A percentile compares a stretch with the other conserved stretches of the same genome.
These are phyloP conservation scores for Diddensiella caesifluorescens DNA, from an alignment of 805 yeast genomes.

Conservation along the genomic window DNA sequence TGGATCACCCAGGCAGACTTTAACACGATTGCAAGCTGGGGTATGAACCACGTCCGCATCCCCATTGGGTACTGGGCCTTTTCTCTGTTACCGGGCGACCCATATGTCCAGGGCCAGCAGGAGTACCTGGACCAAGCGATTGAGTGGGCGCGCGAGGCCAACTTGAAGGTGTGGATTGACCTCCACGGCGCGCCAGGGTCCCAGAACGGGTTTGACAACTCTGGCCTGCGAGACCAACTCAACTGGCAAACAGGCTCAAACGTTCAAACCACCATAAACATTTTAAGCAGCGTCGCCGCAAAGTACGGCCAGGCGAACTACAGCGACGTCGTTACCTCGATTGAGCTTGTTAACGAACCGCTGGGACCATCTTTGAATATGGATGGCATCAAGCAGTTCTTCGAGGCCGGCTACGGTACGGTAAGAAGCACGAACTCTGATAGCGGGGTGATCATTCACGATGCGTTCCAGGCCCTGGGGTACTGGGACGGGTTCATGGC, in stretches of 20 bases:
- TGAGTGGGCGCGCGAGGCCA: constrained; percentile 60
- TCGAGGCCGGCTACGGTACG: constrained; percentile 54
- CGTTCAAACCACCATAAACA: constrained; percentile 48
- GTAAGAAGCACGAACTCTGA: constrained; percentile 50
- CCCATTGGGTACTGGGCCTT: constrained; percentile 98
- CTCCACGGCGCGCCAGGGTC: constrained; percentile 96
- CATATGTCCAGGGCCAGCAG: constrained; percentile 81
- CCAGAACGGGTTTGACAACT: constrained; percentile 93
- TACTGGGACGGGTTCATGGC: constrained; percentile 60
- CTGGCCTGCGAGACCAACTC: constrained; percentile 67
- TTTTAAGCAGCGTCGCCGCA: constrained; percentile 48
- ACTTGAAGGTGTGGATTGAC: constrained; percentile 81
- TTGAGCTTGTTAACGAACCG: constrained; percentile 87
- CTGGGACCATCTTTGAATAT: constrained; percentile 64
- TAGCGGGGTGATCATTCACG: constrained; percentile 68
- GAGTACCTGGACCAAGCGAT: constrained; percentile 70
- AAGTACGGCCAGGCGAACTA: constrained; percentile 61
- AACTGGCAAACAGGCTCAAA: constrained; percentile 50
- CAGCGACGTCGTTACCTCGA: constrained; percentile 71
- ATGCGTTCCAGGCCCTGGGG: constrained; percentile 61
- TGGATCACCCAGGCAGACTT: constrained; percentile 76
- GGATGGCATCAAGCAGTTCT: constrained; percentile 54
- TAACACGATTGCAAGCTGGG: constrained; percentile 48
- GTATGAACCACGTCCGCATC: constrained; percentile 80
- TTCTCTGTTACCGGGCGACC: constrained; percentile 55